Evolutionary conservation across 192 early-diverging fungal species (phyloP), one percentile per base, ranked within the genome.

Genomic region (Backusella psychrophila): DNA sequence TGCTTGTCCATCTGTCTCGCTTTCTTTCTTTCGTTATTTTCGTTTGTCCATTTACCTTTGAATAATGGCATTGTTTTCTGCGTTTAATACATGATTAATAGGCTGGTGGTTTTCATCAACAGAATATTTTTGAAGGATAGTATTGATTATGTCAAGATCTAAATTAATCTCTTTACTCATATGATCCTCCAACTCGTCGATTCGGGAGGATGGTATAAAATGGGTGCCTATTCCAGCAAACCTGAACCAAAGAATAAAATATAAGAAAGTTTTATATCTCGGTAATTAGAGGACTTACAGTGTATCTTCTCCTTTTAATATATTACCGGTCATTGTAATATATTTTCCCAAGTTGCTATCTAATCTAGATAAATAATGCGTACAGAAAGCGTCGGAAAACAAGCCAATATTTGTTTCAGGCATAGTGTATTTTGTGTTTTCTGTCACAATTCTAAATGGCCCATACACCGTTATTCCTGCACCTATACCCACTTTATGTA

Each of bases 361-460:
- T 82, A 99, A 79, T 14, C 96, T 88, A 21, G 98, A 91, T 72
- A 99, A 80, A 80, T 97, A 98, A 85, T 97, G 97, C 11, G 92
- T 90, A 6, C 92, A 95, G 31, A 1, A 35, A 96, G 96, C 1
- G 98, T 98, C 98, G 19, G 96, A 96, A 79, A 98, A 96, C 26
- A 96, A 84, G 8, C 98, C 98, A 71, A 99, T 99, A 67, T 87
- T 88, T 12, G 95, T 95, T 80, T 99, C 98, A 6, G 98, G 97
- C 96, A 99, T 98, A n/a, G 96, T 91, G 81, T 98, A 97, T 59
- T 96, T 78, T 6, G 98, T 96, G 36, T 93, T 91, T 82, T 99
- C 97, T 29, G 95, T 98, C 6, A 96, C 97, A 69, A 99, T 93
- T 33, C 97, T 85, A 87, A 99, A 98, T 19, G 96, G 92, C 3